A percentile compares a stretch with the other conserved stretches of the same genome.
Conservation (phyloP, 441 rosid genomes). For the Bocquillonia castaneifolia region DNA sequence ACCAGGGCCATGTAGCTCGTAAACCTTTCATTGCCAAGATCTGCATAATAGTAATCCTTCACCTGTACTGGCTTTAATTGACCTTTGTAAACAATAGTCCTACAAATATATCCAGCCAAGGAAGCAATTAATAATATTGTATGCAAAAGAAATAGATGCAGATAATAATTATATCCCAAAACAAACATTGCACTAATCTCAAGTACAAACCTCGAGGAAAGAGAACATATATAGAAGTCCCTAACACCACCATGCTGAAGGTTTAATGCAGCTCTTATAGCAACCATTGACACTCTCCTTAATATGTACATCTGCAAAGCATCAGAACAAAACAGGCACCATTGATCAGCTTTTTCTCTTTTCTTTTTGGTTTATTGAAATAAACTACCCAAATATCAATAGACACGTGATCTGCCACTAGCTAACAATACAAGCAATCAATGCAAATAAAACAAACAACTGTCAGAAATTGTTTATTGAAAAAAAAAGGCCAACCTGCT, state of each 20-base stretch:
- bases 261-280: slow-evolving; percentile 87
- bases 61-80: slow-evolving; percentile 92
- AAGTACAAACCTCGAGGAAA: slow-evolving; percentile 74
- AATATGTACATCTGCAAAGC: slow-evolving; percentile 86
- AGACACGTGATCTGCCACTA: not conserved
- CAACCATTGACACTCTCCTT: slow-evolving; percentile 89
- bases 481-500: slow-evolving; percentile 54
- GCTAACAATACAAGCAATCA: not conserved
- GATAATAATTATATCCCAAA: not conserved
- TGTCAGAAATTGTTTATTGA: too few relatives aligned
- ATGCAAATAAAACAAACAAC: not conserved
- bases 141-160: not conserved
- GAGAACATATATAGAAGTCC: slow-evolving; percentile 98
- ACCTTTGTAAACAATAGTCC: slow-evolving; percentile 98
- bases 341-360: not conserved
- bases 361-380: not conserved
- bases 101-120: slow-evolving; percentile 29
- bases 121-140: not conserved
- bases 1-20: slow-evolving; percentile 99
- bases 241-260: slow-evolving; percentile 79
- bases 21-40: slow-evolving; percentile 99
- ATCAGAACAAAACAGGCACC: too few relatives aligned
- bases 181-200: slow-evolving; percentile 4
- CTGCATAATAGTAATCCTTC: slow-evolving; percentile 85
- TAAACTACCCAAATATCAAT: not conserved